Conservation (phyloP, 768 basidiomycete species). For the Collybia sp. region DNA sequence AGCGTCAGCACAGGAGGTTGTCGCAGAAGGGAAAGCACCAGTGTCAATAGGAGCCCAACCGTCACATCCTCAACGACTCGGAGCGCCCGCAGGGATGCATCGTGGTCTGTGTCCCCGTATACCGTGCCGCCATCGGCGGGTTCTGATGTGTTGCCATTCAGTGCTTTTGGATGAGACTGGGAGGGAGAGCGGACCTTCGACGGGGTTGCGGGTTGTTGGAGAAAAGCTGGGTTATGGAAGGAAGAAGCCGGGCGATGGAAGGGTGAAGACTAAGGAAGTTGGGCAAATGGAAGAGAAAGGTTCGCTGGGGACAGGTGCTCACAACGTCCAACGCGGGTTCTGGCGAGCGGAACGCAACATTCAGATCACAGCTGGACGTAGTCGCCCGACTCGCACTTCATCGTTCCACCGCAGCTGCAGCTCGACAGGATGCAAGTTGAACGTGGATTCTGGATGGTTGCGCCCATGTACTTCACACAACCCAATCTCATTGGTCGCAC, state of each 20-base stretch:
- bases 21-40: conserved; percentile 34
- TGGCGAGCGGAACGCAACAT: conserved; percentile 63
- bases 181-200: conserved; percentile 24
- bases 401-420: too few relatives aligned
- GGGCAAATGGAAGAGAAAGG: conserved; percentile 63
- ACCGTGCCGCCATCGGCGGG: conserved; percentile 69
- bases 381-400: too few relatives aligned
- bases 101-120: conserved; percentile 53
- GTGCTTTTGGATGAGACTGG: conserved; percentile 24
- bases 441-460: too few relatives aligned
- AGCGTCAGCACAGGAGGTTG: conserved; percentile 22
- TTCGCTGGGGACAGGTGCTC: conserved; percentile 68
- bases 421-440: too few relatives aligned
- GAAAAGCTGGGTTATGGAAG: too few relatives aligned
- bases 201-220: conserved; percentile 15
- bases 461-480: too few relatives aligned
- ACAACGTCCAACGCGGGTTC: conserved; percentile 56
- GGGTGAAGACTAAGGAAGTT: conserved; percentile 45
- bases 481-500: too few relatives aligned
- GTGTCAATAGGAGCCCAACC: conserved; percentile 46
- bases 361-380: conserved; percentile 34
- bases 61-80: conserved; percentile 47
- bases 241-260: too few relatives aligned
- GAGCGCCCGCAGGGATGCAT: conserved; percentile 31
- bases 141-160: conserved; percentile 40